Conservation (phyloP, 495 filamentous ascomycete genomes). For the Evansstolkia leycettana region DNA sequence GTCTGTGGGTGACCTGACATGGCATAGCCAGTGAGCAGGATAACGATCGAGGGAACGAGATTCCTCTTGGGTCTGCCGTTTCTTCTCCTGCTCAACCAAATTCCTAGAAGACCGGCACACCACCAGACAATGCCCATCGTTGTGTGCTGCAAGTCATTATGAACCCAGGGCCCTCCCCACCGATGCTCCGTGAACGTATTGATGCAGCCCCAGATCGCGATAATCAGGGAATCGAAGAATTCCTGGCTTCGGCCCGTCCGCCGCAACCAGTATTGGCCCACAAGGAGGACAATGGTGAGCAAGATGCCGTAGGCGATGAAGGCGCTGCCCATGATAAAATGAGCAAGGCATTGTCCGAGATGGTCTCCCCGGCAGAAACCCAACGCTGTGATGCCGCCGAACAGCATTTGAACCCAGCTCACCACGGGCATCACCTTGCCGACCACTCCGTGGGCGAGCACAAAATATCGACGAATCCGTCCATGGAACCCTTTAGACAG, state of each 20-base stretch:
- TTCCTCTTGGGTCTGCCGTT: slow-evolving; percentile 84
- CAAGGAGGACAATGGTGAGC: slow-evolving; percentile 73
- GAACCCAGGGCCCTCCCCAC: slow-evolving; percentile 84
- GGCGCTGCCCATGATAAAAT: slow-evolving; percentile 97
- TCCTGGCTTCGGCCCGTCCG: slow-evolving; percentile 84
- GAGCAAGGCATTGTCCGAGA: slow-evolving; percentile 82
- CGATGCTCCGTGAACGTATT: slow-evolving; percentile 98
- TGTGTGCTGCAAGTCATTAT: slow-evolving; percentile 93
- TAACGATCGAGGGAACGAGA: slow-evolving; percentile 81
- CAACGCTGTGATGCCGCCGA: slow-evolving; percentile 84
- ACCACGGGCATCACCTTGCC: slow-evolving; percentile 81
- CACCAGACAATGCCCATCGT: slow-evolving; percentile 98
- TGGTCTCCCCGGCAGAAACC: slow-evolving; percentile 95
- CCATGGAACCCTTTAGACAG: slow-evolving; percentile 72
- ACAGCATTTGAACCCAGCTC: slow-evolving; percentile 91
- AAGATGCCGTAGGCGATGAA: slow-evolving; percentile 92
- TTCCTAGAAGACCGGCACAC: slow-evolving; percentile 79
- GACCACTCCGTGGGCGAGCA: slow-evolving; percentile 63
- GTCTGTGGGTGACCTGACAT: slow-evolving; percentile 85
- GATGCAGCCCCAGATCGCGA: slow-evolving; percentile 87
- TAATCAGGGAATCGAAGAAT: slow-evolving; percentile 89
- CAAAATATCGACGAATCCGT: slow-evolving; percentile 57
- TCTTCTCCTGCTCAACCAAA: slow-evolving; percentile 79
- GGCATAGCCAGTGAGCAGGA: slow-evolving; percentile 85
- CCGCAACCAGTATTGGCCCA: slow-evolving; percentile 78